A percentile compares a stretch with the other conserved stretches of the same genome.
These are phyloP conservation scores for Rhizopus microsporus DNA, from an alignment of 371 early-diverging fungal genomes.

Conservation along the genomic window DNA sequence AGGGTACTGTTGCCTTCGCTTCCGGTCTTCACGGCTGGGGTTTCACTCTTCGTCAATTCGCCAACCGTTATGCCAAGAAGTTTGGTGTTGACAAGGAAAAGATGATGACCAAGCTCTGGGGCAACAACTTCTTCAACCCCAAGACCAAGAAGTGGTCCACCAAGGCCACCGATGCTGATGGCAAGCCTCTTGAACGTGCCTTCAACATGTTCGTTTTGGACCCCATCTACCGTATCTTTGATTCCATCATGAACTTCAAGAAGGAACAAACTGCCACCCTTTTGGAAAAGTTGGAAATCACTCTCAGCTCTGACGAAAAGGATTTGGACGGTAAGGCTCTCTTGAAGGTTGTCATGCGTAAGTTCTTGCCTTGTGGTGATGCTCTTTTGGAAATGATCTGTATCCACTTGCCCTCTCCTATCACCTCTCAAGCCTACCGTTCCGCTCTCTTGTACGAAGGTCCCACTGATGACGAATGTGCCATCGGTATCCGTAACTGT, in stretches of 20 bases:
- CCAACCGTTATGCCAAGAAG: constrained; percentile 96
- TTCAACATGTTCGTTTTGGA: constrained; percentile 99
- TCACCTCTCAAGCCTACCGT: constrained; percentile 94
- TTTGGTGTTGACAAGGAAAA: constrained; percentile 95
- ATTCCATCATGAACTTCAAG: constrained; percentile 95
- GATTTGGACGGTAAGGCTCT: constrained; percentile 95
- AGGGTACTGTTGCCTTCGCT: constrained; percentile 99
- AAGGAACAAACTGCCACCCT: constrained; percentile 86
- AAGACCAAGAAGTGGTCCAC: constrained; percentile 96
- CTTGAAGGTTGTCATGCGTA: constrained; percentile 98
- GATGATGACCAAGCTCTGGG: constrained; percentile 97
- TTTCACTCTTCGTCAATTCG: constrained; percentile 99
- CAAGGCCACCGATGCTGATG: constrained; percentile 75
- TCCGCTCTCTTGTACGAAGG: constrained; percentile 97
- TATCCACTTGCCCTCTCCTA: constrained; percentile 98
- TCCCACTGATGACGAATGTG: constrained; percentile 96
- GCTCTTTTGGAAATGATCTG: constrained; percentile 99
- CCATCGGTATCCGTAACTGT: constrained; percentile 87
- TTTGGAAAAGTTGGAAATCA: constrained; percentile 90
- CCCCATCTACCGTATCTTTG: constrained; percentile 99
- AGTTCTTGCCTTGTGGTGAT: constrained; percentile 99
- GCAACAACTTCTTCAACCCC: constrained; percentile 96
- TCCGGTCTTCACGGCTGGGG: constrained; percentile 99
- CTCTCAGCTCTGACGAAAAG: constrained; percentile 83
- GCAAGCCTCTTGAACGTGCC: constrained; percentile 90